A percentile compares a stretch with the other conserved stretches of the same genome.
phyloP scores from a whole-genome alignment of 208 protist genomes.

The Crithidia thermophila region DNA sequence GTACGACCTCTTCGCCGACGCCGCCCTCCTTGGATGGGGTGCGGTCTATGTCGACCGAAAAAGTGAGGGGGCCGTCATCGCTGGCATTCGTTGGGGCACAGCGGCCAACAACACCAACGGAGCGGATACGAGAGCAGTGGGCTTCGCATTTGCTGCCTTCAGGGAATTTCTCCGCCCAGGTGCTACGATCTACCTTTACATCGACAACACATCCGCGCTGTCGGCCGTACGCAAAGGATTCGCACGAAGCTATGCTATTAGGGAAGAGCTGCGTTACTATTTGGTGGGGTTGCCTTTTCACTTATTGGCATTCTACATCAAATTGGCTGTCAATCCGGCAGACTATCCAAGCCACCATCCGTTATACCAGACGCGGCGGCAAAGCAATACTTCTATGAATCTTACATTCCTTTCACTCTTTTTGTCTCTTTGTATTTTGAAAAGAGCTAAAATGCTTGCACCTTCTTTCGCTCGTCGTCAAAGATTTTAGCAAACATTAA shows the following conservation, averaged over 20 bases:
- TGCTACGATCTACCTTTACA: constrained; percentile 13
- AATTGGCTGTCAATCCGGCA: constrained; percentile 11
- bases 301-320: constrained; percentile 4
- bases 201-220: constrained; percentile 32
- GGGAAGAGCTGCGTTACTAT: neutral
- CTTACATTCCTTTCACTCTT: no score
- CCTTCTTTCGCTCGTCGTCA: no score
- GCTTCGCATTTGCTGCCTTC: constrained; percentile 14
- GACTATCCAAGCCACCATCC: constrained; percentile 4
- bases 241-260: constrained; percentile 18
- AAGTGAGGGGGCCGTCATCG: constrained; percentile 10
- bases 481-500: no score
- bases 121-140: constrained; percentile 19
- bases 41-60: constrained; percentile 23
- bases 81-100: constrained; percentile 9
- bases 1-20: constrained; percentile 30
- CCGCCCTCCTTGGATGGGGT: constrained; percentile 23
- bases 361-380: constrained; percentile 12
- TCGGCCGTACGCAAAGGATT: neutral
- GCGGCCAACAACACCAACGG: constrained; percentile 22
- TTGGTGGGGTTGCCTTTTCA: neutral
- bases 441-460: no score
- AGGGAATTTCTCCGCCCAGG: neutral
- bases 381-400: no score
- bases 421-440: no score